Percentiles rank a stretch among this genome's conserved stretches.
These are phyloP conservation scores for Solanum peruvianum DNA, from an alignment of 257 asterid species.

Conservation along the genomic window DNA sequence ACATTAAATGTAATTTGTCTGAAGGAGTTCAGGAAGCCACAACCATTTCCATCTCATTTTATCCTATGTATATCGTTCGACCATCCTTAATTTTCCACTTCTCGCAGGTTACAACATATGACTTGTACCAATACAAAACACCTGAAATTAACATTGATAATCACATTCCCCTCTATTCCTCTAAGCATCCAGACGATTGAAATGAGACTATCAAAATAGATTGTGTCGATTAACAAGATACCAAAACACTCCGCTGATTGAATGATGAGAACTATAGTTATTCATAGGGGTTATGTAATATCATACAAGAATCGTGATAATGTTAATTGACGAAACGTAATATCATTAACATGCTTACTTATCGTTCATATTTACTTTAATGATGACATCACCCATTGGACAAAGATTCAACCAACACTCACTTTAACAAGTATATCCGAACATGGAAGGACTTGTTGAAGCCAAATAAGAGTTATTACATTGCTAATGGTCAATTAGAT, in stretches of 20 bases:
- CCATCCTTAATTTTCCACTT: not conserved
- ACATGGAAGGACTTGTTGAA: not conserved
- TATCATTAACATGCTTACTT: not conserved
- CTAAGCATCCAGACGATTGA: not conserved
- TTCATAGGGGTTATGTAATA: not conserved
- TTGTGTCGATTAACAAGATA: not conserved
- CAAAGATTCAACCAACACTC: not conserved
- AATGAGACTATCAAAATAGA: not conserved
- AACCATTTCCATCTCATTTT: not conserved
- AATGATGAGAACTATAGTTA: not conserved
- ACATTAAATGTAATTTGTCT: not conserved
- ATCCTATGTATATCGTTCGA: not conserved
- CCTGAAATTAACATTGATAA: not conserved
- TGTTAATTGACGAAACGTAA: not conserved
- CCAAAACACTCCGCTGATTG: not conserved
- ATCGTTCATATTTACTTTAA: not conserved
- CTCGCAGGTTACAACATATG: not conserved
- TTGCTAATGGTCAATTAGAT: too few relatives aligned
- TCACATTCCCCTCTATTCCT: not conserved
- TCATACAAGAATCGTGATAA: not conserved
- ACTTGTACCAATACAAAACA: not conserved
- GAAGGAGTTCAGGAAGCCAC: not conserved
- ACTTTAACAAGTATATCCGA: not conserved
- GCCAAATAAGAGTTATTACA: not conserved
- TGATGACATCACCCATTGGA: not conserved